A percentile compares a stretch with the other conserved stretches of the same genome.
These are phyloP conservation scores for Ascochyta rabiei DNA, from an alignment of 2,329 filamentous ascomycete species.

Conservation along the genomic window DNA sequence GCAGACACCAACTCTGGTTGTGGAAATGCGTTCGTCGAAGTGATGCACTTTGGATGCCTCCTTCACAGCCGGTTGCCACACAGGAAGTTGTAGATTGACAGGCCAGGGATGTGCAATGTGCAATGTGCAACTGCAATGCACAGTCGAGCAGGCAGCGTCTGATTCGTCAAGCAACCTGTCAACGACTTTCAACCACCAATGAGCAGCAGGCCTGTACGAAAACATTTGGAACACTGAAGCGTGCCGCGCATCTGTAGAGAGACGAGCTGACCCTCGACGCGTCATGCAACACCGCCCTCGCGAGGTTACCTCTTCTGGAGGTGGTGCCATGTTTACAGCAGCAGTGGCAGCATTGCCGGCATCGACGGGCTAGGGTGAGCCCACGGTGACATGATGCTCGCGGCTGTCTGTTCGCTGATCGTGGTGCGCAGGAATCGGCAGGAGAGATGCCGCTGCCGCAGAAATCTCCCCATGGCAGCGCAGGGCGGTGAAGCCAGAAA, in stretches of 20 bases:
- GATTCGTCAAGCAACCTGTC: background rate
- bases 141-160: background rate
- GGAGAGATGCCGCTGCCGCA: slow-evolving; percentile 19
- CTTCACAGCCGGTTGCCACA: background rate
- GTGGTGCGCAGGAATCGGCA: slow-evolving; percentile 26
- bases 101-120: background rate
- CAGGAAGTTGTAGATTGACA: background rate
- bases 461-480: slow-evolving; percentile 27
- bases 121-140: background rate
- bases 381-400: slow-evolving; percentile 31
- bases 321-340: background rate
- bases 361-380: slow-evolving; percentile 19
- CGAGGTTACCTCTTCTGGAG: slow-evolving; percentile 1
- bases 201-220: slow-evolving; percentile 1
- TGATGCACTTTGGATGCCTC: too few relatives aligned
- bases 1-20: too few relatives aligned
- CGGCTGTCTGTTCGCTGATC: slow-evolving; percentile 5
- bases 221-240: slow-evolving; percentile 1
- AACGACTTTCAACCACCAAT: slow-evolving; percentile 5
- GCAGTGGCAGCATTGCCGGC: slow-evolving; percentile 8
- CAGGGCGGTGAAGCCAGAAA: slow-evolving; percentile 29
- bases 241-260: slow-evolving; percentile 1
- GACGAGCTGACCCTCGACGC: slow-evolving; percentile 8
- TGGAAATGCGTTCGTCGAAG: too few relatives aligned
- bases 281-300: slow-evolving; percentile 13